phyloP scores from a whole-genome alignment of 441 rosid species.

The Theobroma grandiflorum region DNA sequence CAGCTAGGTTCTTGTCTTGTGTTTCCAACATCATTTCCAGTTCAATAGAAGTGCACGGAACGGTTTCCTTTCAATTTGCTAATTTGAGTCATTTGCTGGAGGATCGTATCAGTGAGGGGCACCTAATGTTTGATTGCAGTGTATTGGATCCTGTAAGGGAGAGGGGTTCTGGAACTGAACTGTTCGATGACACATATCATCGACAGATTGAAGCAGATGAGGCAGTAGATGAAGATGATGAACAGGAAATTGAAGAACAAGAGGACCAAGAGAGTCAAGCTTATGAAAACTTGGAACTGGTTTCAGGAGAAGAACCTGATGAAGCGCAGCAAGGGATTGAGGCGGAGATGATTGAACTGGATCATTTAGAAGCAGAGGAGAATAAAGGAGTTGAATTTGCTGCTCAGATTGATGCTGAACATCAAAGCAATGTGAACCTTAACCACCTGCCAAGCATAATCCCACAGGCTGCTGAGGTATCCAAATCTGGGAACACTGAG shows the following conservation, averaged over 20 bases:
- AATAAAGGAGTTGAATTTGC: constrained; percentile 28
- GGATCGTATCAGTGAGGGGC: constrained; percentile 38
- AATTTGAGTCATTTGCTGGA: constrained; percentile 64
- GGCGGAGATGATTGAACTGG: constrained; percentile 22
- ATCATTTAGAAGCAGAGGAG: constrained; percentile 21
- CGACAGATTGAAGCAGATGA: constrained; percentile 32
- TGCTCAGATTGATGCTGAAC: constrained; percentile 12
- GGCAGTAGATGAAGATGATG: constrained; percentile 34
- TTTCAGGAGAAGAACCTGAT: constrained; percentile 38
- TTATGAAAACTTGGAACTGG: constrained; percentile 27
- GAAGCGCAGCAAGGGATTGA: background rate
- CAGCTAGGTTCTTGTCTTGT: constrained; percentile 43
- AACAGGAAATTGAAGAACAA: constrained; percentile 19
- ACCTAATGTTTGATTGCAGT: constrained; percentile 31
- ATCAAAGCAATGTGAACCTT: constrained; percentile 24
- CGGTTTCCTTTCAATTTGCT: constrained; percentile 48
- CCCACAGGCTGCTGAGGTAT: constrained; percentile 26
- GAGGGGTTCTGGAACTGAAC: constrained; percentile 19
- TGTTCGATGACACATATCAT: constrained; percentile 28
- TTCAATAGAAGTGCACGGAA: constrained; percentile 43
- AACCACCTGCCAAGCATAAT: constrained; percentile 24
- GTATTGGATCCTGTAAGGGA: constrained; percentile 27
- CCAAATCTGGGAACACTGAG: constrained; percentile 25
- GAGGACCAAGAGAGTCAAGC: constrained; percentile 20
- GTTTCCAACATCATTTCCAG: constrained; percentile 44